Base-by-base conservation (phyloP, 1,284 basidiomycete genomes). In the Tremellales sp. region DNA sequence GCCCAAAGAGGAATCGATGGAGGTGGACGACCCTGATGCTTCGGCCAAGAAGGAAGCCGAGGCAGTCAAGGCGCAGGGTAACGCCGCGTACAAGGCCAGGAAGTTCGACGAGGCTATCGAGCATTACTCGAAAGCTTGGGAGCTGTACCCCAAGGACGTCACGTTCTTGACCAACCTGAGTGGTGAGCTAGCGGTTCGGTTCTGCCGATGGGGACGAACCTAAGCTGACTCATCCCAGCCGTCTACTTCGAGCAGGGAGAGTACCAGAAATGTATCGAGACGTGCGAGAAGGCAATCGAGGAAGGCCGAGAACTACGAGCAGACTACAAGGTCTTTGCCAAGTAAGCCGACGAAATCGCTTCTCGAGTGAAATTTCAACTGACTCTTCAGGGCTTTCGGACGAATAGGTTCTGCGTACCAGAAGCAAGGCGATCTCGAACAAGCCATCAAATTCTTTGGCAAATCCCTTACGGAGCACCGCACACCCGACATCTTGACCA, bases 381-480 rank as follows among this genome's bases (percentile, higher is more conserved):
- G 21, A 48, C 48, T n/a, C n/a, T 31, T 3, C 58, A 88, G 87
- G 68, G 93, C 93, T 0, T 84, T 89, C 52, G 94, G 89, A 11
- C 88, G 96, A 36, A 85, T 88, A 51, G 96, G 94, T 11, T 83
- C 84, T 7, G 83, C 93, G 0, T 91, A 93, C 76, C 76, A 82
- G 49, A 89, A 87, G 76, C 88, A 89, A 71, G 82, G 78, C 48
- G 89, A 99, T 72, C 75, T 87, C 22, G 68, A 73, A 6, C 80
- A 81, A 41, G 93, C 93, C 12, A 85, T 93, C 80, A 91, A 89
- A 73, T 91, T 82, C 78, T 93, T 82, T 77, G 79, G 88, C 64
- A 94, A 94, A 75, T 92, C 89, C 7, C 81, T 99, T 45, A 87
- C 92, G 3, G 96, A 99, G 75, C 96, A 98, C 75, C 89, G 96